Base-by-base conservation (phyloP, 441 rosid species). In the Jatropha multifida region DNA sequence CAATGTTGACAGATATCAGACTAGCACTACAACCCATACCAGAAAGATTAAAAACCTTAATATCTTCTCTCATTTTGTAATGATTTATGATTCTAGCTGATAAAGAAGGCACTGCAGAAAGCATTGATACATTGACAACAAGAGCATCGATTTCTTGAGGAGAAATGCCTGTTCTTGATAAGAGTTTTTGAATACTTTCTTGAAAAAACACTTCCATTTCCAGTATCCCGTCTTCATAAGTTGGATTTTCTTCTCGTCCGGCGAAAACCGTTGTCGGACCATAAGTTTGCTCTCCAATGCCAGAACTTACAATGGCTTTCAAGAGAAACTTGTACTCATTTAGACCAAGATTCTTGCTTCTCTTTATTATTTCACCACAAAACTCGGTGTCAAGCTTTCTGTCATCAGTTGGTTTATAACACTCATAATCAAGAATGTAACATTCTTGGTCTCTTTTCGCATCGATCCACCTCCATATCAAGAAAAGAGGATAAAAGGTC, bases 11-110 rank as follows among this genome's bases (percentile, higher is more conserved):
- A 14, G 99, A 90, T 38, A 96, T 80, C 37, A 96, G 80, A 78
- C 97, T 93, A n/a, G 97, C 97, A 74, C 97, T 93, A 26, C 99
- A 96, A 0, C 99, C 98, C 98, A 96, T 96, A 11, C 96, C 98
- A 0, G 97, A 83, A 14, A 96, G 77, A 69, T 93, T 90, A 63
- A 79, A 92, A 37, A 86, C 88, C 78, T 92, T 93, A 9, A 93
- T 63, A 71, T 93, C 95, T 4, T 87, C 84, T 65, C 95, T 87
- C 88, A 95, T 78, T 81, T 92, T 90, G 91, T 89, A 95, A 20
- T 61, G 90, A 69, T 92, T 92, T 27, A 93, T 81, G 72, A 95
- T 90, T 65, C 89, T 82, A 7, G 97, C 75, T 6, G 92, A 51
- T 46, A 90, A 62, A 76, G 97, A 93, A 26, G 98, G 99, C 7